Evolutionary conservation across 495 filamentous ascomycete genomes (phyloP).

Genomic region (Neurospora sp.): DNA sequence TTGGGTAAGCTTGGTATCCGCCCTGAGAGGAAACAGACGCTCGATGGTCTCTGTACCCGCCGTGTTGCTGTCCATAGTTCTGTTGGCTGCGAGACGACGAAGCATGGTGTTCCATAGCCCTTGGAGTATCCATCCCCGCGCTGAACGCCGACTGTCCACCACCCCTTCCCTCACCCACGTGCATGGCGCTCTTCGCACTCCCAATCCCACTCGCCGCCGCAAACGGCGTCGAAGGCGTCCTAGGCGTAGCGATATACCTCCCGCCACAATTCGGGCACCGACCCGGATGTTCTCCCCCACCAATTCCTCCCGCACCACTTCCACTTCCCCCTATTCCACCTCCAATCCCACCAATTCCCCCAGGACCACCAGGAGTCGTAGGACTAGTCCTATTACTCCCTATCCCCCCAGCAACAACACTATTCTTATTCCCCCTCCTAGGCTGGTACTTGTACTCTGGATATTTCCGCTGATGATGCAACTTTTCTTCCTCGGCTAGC

Average conservation of each 20-base stretch:
- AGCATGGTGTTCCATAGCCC: not conserved
- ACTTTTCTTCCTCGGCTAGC: constrained; percentile 91
- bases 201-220: constrained; percentile 7
- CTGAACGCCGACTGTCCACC: not conserved
- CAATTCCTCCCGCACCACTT: no score
- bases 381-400: not conserved
- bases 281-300: constrained; percentile 31
- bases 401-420: not conserved
- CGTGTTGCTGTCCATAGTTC: not conserved
- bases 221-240: constrained; percentile 44
- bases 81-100: not conserved
- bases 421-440: constrained; percentile 52
- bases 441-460: constrained; percentile 94
- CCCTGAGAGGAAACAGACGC: not conserved
- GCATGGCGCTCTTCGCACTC: not conserved
- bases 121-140: not conserved
- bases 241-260: constrained; percentile 48
- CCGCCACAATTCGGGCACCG: constrained; percentile 56
- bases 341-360: not conserved
- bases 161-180: not conserved
- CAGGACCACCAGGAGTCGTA: not conserved
- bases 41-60: not conserved
- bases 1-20: not conserved
- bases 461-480: constrained; percentile 80
- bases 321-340: no score